Evolutionary conservation across 2,329 filamentous ascomycete genomes (phyloP).

Genomic region (Alternaria solani): DNA sequence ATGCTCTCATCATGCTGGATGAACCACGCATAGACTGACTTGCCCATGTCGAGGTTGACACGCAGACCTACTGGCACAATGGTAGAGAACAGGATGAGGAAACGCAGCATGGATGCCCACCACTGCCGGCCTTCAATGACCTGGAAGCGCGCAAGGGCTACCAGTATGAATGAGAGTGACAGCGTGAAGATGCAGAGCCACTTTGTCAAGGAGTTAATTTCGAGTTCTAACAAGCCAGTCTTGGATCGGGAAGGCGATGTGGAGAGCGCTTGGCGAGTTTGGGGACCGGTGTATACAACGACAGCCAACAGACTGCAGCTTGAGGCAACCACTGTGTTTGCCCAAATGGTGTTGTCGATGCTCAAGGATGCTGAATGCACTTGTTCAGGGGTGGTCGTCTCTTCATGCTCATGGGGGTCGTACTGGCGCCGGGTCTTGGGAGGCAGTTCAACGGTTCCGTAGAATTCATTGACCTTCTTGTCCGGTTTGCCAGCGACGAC

Average conservation of each 20-base stretch:
- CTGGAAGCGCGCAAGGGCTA: conserved; percentile 84
- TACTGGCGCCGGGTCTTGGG: conserved; percentile 61
- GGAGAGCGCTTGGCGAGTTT: conserved; percentile 92
- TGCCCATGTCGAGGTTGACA: conserved; percentile 96
- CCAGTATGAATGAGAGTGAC: conserved; percentile 83
- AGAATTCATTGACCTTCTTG: conserved; percentile 92
- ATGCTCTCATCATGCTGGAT: conserved; percentile 93
- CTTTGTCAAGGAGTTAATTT: conserved; percentile 97
- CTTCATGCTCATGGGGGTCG: conserved; percentile 51
- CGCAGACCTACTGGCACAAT: conserved; percentile 97
- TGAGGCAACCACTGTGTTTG: conserved; percentile 95
- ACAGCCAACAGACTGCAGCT: conserved; percentile 88
- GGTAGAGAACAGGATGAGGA: conserved; percentile 96
- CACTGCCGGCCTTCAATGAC: conserved; percentile 72
- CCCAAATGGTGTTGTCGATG: conserved; percentile 99
- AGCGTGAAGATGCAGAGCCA: conserved; percentile 91
- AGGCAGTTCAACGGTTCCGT: conserved; percentile 83
- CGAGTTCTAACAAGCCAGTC: conserved; percentile 89
- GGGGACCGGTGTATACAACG: conserved; percentile 91
- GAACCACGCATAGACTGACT: conserved; percentile 94
- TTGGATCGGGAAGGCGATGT: conserved; percentile 93
- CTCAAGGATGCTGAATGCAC: conserved; percentile 74
- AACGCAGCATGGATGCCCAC: conserved; percentile 99
- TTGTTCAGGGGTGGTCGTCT: conserved; percentile 21
- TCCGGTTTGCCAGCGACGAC: conserved; percentile 91